These are phyloP conservation scores for Auriscalpium orientale DNA, from an alignment of 768 basidiomycete species.

Conservation along the genomic window DNA sequence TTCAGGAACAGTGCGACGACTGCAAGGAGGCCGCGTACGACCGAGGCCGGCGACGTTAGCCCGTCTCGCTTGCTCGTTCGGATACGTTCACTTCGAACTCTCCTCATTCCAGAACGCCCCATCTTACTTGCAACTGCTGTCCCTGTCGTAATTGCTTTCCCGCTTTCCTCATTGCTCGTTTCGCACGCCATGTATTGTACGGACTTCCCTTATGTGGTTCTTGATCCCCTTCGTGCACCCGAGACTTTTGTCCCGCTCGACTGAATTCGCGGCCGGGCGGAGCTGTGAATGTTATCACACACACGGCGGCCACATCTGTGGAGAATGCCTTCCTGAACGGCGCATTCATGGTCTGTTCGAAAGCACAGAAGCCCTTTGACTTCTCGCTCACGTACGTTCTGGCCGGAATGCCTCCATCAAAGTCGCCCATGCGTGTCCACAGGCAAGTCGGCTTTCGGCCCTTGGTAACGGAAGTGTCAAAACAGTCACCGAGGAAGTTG, in stretches of 20 bases:
- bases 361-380: not conserved
- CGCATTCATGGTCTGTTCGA: not conserved
- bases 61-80: not conserved
- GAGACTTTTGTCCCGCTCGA: no score
- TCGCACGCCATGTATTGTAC: no score
- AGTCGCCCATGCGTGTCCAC: not conserved
- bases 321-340: not conserved
- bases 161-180: not conserved
- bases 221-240: no score
- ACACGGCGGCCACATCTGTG: no score
- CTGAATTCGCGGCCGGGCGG: no score
- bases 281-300: no score
- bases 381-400: not conserved
- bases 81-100: not conserved
- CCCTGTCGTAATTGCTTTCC: not conserved
- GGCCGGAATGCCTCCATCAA: not conserved
- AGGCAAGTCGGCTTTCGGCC: conserved; percentile 1
- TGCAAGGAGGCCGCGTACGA: conserved; percentile 36
- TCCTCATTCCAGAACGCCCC: not conserved
- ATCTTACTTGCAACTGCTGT: not conserved
- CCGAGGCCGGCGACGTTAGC: conserved; percentile 18
- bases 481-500: no score
- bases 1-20: conserved; percentile 54
- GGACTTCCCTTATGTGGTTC: no score
- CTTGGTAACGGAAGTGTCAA: not conserved